A percentile compares a stretch with the other conserved stretches of the same genome.
phyloP scores from a whole-genome alignment of 2,329 filamentous ascomycete species.

The Metarhizium guizhouense region DNA sequence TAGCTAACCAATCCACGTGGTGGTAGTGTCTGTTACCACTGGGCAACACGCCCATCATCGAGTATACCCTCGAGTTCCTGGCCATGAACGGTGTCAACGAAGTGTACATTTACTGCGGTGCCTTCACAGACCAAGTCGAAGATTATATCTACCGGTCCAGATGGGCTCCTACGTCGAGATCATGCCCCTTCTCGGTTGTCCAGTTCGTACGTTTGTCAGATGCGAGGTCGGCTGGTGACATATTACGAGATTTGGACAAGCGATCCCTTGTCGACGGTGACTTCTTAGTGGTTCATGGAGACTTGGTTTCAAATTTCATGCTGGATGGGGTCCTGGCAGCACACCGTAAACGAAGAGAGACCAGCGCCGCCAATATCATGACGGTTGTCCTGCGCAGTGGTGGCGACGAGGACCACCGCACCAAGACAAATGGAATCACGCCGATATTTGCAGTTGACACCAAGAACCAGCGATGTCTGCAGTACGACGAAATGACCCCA shows the following conservation, averaged over 20 bases:
- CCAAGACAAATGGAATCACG: slow-evolving; percentile 64
- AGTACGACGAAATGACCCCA: slow-evolving; percentile 86
- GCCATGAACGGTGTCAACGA: slow-evolving; percentile 93
- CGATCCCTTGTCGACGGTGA: slow-evolving; percentile 79
- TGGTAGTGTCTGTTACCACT: slow-evolving; percentile 79
- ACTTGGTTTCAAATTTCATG: slow-evolving; percentile 81
- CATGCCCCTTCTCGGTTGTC: slow-evolving; percentile 64
- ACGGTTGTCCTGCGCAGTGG: slow-evolving; percentile 83
- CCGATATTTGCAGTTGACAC: slow-evolving; percentile 85
- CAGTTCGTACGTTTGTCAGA: slow-evolving; percentile 78
- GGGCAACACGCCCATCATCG: slow-evolving; percentile 89
- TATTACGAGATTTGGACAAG: slow-evolving; percentile 86
- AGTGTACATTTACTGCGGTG: slow-evolving; percentile 84
- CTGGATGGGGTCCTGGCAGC: slow-evolving; percentile 71
- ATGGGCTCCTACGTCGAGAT: slow-evolving; percentile 52
- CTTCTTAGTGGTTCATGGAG: slow-evolving; percentile 87
- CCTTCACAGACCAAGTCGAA: slow-evolving; percentile 81
- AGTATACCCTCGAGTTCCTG: slow-evolving; percentile 95
- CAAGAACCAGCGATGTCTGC: slow-evolving; percentile 69
- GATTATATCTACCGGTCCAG: slow-evolving; percentile 71
- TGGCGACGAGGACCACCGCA: slow-evolving; percentile 60
- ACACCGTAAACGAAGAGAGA: slow-evolving; percentile 71
- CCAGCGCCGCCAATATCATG: slow-evolving; percentile 95
- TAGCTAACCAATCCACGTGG: background rate
- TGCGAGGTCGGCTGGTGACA: slow-evolving; percentile 82